Conservation (phyloP, 75 land plant species). For the Isoetes taiwanensis region DNA sequence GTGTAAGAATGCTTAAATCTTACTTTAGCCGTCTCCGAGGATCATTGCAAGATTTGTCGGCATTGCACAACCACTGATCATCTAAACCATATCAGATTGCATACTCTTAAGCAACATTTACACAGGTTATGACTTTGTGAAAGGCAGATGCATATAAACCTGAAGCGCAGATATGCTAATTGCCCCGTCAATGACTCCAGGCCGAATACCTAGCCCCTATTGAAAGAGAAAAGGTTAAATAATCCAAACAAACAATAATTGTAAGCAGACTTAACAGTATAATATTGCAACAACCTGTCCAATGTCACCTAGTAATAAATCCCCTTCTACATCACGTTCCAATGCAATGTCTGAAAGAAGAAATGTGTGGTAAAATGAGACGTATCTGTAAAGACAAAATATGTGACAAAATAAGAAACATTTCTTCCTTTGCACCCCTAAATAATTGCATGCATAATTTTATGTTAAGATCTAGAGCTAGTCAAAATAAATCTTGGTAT, state of each 20-base stretch:
- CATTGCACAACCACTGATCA: conserved; percentile 96
- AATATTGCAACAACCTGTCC: conserved; percentile 53
- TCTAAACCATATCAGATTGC: background rate
- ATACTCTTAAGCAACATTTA: background rate
- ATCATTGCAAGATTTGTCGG: conserved; percentile 83
- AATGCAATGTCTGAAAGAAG: conserved; percentile 56
- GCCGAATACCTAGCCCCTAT: conserved; percentile 69
- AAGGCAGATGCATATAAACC: conserved; percentile 22
- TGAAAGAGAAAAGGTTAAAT: background rate
- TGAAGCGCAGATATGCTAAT: conserved; percentile 92
- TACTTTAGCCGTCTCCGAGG: conserved; percentile 82
- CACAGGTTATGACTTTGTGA: background rate
- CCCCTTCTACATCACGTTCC: conserved; percentile 87
- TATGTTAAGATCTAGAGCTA: too few relatives aligned
- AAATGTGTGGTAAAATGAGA: background rate
- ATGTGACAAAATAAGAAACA: too few relatives aligned
- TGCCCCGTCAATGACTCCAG: conserved; percentile 78
- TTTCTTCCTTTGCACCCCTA: too few relatives aligned
- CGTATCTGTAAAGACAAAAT: too few relatives aligned
- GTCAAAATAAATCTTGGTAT: too few relatives aligned
- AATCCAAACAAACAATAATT: background rate
- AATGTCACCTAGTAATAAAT: conserved; percentile 74
- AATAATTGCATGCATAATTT: too few relatives aligned
- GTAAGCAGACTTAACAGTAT: too few relatives aligned
- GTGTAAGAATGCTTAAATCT: too few relatives aligned